Evolutionary conservation across 1,139 yeast genomes (phyloP).

Genomic region (Taiozyma sp.): DNA sequence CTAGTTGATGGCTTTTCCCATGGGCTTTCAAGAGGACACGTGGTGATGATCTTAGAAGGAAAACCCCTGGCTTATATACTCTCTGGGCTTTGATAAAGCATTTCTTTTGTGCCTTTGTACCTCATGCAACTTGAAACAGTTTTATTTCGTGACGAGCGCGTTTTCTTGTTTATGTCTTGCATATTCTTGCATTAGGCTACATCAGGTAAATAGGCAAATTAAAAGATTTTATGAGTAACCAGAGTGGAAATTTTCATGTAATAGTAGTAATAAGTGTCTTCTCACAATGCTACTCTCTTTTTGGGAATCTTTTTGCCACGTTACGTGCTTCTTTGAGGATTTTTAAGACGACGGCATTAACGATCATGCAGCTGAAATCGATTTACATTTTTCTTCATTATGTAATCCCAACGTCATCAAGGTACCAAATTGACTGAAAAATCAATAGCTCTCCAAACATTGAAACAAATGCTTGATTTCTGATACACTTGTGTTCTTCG

Average conservation of each 20-base stretch:
- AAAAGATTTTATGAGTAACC: too few species aligned
- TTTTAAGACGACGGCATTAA: too few species aligned
- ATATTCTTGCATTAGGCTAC: neutral
- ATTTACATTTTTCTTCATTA: too few species aligned
- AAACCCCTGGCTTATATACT: neutral
- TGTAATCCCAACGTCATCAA: neutral
- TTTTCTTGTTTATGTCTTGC: neutral
- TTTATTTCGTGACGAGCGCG: too few species aligned
- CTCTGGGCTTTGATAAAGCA: neutral
- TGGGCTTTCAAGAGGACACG: neutral
- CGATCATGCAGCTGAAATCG: too few species aligned
- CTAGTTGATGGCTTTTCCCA: neutral
- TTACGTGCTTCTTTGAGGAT: too few species aligned
- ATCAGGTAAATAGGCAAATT: neutral
- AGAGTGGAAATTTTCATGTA: too few species aligned
- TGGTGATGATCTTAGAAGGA: neutral
- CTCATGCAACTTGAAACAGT: neutral
- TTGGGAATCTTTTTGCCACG: too few species aligned
- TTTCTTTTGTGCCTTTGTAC: neutral
- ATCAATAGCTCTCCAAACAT: too few species aligned
- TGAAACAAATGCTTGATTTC: neutral
- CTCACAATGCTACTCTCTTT: too few species aligned
- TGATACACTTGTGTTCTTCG: too few species aligned
- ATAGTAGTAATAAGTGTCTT: too few species aligned
- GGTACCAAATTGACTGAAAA: neutral